Evolutionary conservation across 2,329 filamentous ascomycete species (phyloP).

Genomic region (Albifimbria verrucaria): DNA sequence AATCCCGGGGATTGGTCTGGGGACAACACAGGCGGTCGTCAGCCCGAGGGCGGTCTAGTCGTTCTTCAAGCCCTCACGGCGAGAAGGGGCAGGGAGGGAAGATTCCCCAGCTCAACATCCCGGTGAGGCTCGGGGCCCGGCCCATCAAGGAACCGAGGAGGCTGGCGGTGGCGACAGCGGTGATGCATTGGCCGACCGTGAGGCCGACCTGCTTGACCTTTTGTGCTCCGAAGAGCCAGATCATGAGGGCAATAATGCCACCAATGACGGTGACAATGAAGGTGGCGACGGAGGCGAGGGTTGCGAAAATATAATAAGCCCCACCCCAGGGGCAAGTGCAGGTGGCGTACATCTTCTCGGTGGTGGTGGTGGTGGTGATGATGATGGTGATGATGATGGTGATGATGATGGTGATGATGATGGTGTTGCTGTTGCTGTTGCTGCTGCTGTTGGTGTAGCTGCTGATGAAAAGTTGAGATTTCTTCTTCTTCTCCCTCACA

Average conservation of each 20-base stretch:
- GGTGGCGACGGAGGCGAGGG: background rate
- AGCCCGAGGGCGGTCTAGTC: background rate
- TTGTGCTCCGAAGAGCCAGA: background rate
- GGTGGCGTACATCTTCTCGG: background rate
- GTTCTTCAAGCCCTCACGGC: background rate
- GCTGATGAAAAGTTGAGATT: background rate
- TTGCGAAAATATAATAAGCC: background rate
- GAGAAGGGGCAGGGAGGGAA: background rate
- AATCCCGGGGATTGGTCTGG: background rate
- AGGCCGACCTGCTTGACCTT: background rate
- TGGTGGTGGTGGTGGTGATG: background rate
- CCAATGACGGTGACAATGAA: background rate
- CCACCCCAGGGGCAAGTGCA: background rate
- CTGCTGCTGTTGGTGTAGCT: background rate
- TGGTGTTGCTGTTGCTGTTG: background rate
- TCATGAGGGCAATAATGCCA: background rate
- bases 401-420: background rate
- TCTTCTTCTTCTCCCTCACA: background rate
- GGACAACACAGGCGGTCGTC: background rate
- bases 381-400: background rate
- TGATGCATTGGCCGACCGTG: background rate
- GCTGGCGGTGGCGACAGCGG: background rate
- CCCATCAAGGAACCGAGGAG: background rate
- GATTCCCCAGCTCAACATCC: background rate
- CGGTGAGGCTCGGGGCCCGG: too few species aligned